Base-by-base conservation (phyloP, 345 rosid species). In the Mercurialis annua region DNA sequence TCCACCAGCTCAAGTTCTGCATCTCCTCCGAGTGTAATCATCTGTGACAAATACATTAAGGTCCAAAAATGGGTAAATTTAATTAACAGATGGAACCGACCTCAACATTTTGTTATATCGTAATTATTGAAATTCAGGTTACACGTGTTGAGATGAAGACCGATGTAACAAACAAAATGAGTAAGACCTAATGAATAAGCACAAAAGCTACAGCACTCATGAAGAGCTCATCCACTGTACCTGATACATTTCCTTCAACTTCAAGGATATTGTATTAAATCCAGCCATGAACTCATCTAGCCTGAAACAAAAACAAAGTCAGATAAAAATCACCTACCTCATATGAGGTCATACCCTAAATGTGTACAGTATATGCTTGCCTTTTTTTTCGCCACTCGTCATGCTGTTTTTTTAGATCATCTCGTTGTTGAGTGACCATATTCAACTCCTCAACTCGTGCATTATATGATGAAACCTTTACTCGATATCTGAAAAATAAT, bases 281-380 rank as follows among this genome's bases (percentile, higher is more conserved):
- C 98, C 97, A 36, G 90, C 95, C 99, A 94, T 92, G 85, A 94
- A 91, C 77, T 89, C 99, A 73, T 92, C 98, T 83, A 94, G 81
- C 87, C 97, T 91, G 82, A 59, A 70, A 74, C 40, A n/a, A 56
- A 14, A 75, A 69, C 30, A 18, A 54, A 66, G 53, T 73, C 48
- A 76, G 64, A 64, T 65, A 66, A 72, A 68, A 55, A 64, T 62
- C 17, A 64, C n/a, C n/a, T n/a, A n/a, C n/a, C n/a, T n/a, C n/a
- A 52, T 11, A 52, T 6, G 11, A 58, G 60, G 14, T 1, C 12
- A 47, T 2, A 36, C 30, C 6, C 48, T 27, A 47, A 9, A 26
- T 18, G 52, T 33, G 50, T n/a, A 48, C 42, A 62, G 47, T 31
- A 68, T 75, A 63, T 36, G 40, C 77, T 27, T 77, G 70, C 99